Evolutionary conservation across 176 grass and related monocot genomes (phyloP).

Genomic region (Panicum miliaceum): DNA sequence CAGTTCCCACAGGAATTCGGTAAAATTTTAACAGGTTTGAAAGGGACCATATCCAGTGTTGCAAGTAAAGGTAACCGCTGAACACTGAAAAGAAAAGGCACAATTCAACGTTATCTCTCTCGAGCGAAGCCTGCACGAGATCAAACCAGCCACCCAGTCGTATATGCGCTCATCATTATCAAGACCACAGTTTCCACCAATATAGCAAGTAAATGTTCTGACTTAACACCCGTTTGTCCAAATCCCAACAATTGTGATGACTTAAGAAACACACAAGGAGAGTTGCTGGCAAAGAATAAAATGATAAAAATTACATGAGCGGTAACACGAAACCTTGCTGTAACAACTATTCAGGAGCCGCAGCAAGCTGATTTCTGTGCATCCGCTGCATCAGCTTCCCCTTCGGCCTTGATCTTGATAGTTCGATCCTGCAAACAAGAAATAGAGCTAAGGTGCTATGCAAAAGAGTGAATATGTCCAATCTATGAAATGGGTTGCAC

Average conservation of each 20-base stretch:
- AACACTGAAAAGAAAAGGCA: background rate
- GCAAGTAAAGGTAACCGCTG: background rate
- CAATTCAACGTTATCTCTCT: background rate
- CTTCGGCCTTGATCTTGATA: conserved; percentile 61
- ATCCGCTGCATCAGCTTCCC: conserved; percentile 4
- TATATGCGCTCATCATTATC: conserved; percentile 30
- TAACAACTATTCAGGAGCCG: conserved; percentile 38
- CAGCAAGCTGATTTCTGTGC: conserved; percentile 60
- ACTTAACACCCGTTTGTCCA: conserved; percentile 50
- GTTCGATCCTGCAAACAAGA: conserved; percentile 45
- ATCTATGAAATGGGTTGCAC: background rate
- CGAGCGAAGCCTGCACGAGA: background rate
- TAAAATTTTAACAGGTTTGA: background rate
- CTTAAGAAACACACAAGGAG: conserved; percentile 43
- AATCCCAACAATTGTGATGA: conserved; percentile 42
- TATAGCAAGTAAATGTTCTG: conserved; percentile 43
- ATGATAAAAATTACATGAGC: conserved; percentile 52
- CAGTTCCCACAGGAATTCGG: background rate
- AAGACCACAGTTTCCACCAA: conserved; percentile 34
- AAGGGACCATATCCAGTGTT: background rate
- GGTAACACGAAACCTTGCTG: conserved; percentile 25
- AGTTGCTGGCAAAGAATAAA: conserved; percentile 48
- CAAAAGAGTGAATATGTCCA: background rate
- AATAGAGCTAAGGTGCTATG: background rate
- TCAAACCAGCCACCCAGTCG: conserved; percentile 21